Base-by-base conservation (phyloP, 2,329 filamentous ascomycete species). In the Claviceps pazoutovae region DNA sequence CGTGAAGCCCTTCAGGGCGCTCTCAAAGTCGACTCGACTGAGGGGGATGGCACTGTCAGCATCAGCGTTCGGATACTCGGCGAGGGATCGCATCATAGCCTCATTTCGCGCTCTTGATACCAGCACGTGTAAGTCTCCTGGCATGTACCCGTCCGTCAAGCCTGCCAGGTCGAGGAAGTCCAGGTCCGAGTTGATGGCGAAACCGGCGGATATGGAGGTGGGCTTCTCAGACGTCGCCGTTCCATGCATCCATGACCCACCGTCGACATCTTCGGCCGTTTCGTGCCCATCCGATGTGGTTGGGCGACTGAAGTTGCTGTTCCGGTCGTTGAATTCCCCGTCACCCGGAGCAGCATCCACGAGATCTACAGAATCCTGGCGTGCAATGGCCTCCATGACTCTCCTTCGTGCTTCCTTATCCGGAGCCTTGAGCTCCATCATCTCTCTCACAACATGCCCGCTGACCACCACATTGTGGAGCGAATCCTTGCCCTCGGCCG, bases 141-240 rank as follows among this genome's bases (percentile, higher is more conserved):
- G 91, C 90, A 97, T 96, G 64, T 97, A 98, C 1, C 93, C 93
- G 63, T 98, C 93, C 0, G 91, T 97, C 59, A 91, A 84, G 1
- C 93, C 90, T 17, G 94, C 89, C 52, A 98, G 77, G 56, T 97
- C 91, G 8, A 97, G 79, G 53, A 97, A 87, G 64, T 98, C 93
- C 9, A 98, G 79, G 48, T 85, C 79, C 0, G 80, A 71, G 53
- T 89, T 85, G 5, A 95, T 71, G 1, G 83, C 68, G 60, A 95
- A 93, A 0, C 84, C 85, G 50, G 79, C 77, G 4, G 70, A 65
- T 47, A 65, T 67, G 14, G 61, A 50, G 11, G 60, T 61, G 1
- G 60, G 51, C 5, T 58, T 56, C 14, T 68, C 66, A 45, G 77
- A 74, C 55, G 23, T 23, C 2, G 81, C 83, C 4, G 77, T 76